Percentiles rank a stretch among this genome's conserved stretches.
phyloP scores from a whole-genome alignment of 176 grass and related monocot genomes.

The Tillandsia leiboldiana region DNA sequence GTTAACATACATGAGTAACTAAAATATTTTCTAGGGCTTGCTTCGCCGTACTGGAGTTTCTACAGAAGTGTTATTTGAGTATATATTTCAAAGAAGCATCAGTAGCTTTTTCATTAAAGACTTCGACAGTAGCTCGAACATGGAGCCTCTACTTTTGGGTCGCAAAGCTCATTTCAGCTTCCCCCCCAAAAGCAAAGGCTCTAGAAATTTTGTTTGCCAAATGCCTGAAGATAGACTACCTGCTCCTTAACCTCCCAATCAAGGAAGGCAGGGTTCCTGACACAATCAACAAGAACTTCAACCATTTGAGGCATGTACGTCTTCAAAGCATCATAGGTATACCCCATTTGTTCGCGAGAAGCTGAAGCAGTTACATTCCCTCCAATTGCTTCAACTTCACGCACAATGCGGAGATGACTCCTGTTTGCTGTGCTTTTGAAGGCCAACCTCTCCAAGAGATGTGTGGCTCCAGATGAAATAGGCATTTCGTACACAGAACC shows the following conservation, averaged over 20 bases:
- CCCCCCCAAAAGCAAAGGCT: no score
- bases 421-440: constrained; percentile 68
- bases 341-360: constrained; percentile 79
- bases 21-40: constrained; percentile 3
- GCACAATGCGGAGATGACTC: constrained; percentile 62
- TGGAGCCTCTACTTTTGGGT: no score
- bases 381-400: constrained; percentile 72
- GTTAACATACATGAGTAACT: neutral
- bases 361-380: constrained; percentile 63
- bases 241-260: constrained; percentile 47
- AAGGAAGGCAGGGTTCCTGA: constrained; percentile 42
- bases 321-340: constrained; percentile 77
- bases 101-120: no score
- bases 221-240: constrained; percentile 21
- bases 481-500: constrained; percentile 71
- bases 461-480: constrained; percentile 46
- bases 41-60: neutral
- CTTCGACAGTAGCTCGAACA: no score
- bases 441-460: constrained; percentile 76
- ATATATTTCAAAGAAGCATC: no score
- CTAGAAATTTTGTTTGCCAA: no score
- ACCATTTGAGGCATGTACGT: constrained; percentile 54
- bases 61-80: no score
- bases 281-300: constrained; percentile 60
- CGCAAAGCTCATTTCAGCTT: no score